A percentile compares a stretch with the other conserved stretches of the same genome.
Conservation (phyloP, 805 yeast genomes). For the Metschnikowia rubicola region DNA sequence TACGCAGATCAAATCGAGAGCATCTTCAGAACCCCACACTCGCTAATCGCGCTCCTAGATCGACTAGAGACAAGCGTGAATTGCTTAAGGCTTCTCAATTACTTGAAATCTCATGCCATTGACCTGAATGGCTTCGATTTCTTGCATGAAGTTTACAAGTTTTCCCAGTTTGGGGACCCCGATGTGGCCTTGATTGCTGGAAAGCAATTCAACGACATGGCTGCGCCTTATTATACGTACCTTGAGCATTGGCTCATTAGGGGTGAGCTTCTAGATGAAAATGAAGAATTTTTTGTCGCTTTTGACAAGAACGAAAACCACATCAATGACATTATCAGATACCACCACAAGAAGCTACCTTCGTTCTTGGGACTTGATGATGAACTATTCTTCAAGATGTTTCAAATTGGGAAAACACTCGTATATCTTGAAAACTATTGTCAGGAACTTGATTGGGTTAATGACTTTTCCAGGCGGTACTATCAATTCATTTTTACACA, state of each 20-base stretch:
- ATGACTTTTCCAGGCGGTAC: slow-evolving; percentile 37
- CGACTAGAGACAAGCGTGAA: slow-evolving; percentile 48
- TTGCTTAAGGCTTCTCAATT: slow-evolving; percentile 55
- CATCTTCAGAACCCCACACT: slow-evolving; percentile 28
- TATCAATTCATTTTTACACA: slow-evolving; percentile 27
- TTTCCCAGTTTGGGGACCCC: slow-evolving; percentile 63
- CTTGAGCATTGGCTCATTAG: slow-evolving; percentile 63
- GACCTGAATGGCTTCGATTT: slow-evolving; percentile 46
- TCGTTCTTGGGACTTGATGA: slow-evolving; percentile 34
- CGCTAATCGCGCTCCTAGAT: slow-evolving; percentile 36
- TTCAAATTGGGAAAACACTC: slow-evolving; percentile 69
- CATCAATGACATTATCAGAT: slow-evolving; percentile 34
- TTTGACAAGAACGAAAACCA: slow-evolving; percentile 28
- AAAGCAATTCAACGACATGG: slow-evolving; percentile 42
- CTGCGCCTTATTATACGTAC: slow-evolving; percentile 58
- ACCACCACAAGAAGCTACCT: slow-evolving; percentile 40
- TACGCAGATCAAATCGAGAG: slow-evolving; percentile 38
- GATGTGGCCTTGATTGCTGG: slow-evolving; percentile 42
- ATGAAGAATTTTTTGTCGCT: slow-evolving; percentile 60
- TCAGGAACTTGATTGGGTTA: slow-evolving; percentile 64
- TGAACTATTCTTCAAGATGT: slow-evolving; percentile 43
- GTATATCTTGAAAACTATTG: slow-evolving; percentile 63
- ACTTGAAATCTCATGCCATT: slow-evolving; percentile 35
- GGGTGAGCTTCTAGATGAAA: slow-evolving; percentile 57
- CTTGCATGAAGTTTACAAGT: slow-evolving; percentile 48